Evolutionary conservation across 257 asterid species (phyloP), one percentile per base, ranked within the genome.

Genomic region (Nicotiana attenuata): DNA sequence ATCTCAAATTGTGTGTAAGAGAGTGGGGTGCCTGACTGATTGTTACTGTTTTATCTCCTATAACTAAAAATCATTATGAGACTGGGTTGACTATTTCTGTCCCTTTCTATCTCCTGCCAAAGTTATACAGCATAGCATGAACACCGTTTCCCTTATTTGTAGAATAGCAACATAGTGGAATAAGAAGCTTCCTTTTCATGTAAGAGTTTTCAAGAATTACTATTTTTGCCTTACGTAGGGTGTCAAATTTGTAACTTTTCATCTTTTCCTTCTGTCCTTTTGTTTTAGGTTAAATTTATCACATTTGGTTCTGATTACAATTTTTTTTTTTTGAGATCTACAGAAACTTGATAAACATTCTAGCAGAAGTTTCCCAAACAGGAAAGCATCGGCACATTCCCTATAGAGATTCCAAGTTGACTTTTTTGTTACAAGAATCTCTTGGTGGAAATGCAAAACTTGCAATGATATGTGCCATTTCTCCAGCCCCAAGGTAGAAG

Each of bases 381-480:
- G 99, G 99, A 90, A 96, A 90, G 87, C 97, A 91, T 67, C 91
- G 99, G 85, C 99, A 96, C 90, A 92, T 96, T 79, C 99, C 99
- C 6, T 96, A 96, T 83, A 90, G 99, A 89, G 99, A 96, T 89
- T 96, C 99, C 67, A 96, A 96, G 88, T 84, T 96, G 90, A 96
- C 99, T 56, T 96, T 96, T 89, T 87, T 96, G 84, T 89, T 96
- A 85, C 99, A 96, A 90, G 99, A 96, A 87, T 96, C 99, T 79
- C 91, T 96, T 15, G 99, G 99, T 55, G 99, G 98, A 57, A 96
- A 96, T 81, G 98, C 99, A 61, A 96, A 96, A 91, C 83, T 96
- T 87, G 98, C 97, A 20, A 96, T 96, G 98, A 91, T 96, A 82
- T 96, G 99, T 87, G 98, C 98, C 82, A 88, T 96, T 85, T 91